phyloP scores from a whole-genome alignment of 1,284 basidiomycete genomes.

The Irpex rosettiformis region DNA sequence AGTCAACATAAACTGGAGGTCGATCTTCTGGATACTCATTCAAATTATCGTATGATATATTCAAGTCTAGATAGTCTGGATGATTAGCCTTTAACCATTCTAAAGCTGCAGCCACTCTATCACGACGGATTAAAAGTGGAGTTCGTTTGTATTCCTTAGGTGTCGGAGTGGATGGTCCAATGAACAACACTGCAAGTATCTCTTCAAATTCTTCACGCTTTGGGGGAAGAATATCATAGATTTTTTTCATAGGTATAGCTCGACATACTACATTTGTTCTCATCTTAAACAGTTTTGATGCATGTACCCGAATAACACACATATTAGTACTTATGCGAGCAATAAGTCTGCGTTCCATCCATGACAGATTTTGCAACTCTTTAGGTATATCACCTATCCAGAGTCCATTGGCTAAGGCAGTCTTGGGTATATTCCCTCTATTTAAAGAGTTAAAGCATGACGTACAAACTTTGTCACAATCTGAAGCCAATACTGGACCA shows the following conservation, averaged over 20 bases:
- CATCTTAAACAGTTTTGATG: slow-evolving; percentile 15
- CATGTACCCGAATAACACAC: background rate
- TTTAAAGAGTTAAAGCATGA: slow-evolving; percentile 11
- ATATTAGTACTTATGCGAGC: background rate
- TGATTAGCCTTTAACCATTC: slow-evolving; percentile 33
- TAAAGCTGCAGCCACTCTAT: slow-evolving; percentile 17
- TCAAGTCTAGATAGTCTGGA: slow-evolving; percentile 23
- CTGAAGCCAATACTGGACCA: slow-evolving; percentile 8
- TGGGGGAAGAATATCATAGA: slow-evolving; percentile 10
- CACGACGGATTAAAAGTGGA: background rate
- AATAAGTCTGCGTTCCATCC: slow-evolving; percentile 29
- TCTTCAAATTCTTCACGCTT: slow-evolving; percentile 8
- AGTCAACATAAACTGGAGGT: too few species aligned
- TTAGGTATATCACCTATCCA: slow-evolving; percentile 36
- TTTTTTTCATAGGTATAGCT: slow-evolving; percentile 5
- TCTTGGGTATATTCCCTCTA: slow-evolving; percentile 18
- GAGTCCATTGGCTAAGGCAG: slow-evolving; percentile 32
- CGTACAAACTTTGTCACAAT: slow-evolving; percentile 5
- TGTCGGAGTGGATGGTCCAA: background rate
- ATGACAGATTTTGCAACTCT: slow-evolving; percentile 25
- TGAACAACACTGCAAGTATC: slow-evolving; percentile 5
- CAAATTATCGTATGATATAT: slow-evolving; percentile 25
- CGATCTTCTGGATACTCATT: slow-evolving; percentile 18
- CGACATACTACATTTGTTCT: slow-evolving; percentile 11
- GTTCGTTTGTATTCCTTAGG: background rate